Evolutionary conservation across 2,329 filamentous ascomycete species (phyloP).

Genomic region (Raffaelea ambrosiae): DNA sequence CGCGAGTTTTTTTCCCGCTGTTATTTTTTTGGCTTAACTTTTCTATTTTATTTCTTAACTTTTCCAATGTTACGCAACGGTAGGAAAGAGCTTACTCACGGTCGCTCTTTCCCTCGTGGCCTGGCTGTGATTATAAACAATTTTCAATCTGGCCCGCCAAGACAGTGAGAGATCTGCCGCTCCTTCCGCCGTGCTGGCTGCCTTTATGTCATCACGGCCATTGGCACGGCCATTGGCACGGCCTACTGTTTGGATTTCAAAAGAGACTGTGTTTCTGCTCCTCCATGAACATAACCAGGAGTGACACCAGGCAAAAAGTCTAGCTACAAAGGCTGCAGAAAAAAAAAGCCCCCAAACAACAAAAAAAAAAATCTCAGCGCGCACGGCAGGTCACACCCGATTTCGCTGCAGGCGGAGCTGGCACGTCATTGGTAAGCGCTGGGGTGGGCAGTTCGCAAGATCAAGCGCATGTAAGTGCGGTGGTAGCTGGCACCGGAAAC

Average conservation of each 20-base stretch:
- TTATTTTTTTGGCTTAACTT: neutral
- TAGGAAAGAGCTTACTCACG: slow-evolving; percentile 3
- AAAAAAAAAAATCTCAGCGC: neutral
- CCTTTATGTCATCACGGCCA: too few species aligned
- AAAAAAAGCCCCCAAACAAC: neutral
- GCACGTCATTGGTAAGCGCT: slow-evolving; percentile 2
- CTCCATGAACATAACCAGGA: too few species aligned
- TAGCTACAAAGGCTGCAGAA: too few species aligned
- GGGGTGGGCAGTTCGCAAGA: neutral
- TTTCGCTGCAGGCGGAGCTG: neutral
- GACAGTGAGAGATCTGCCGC: too few species aligned
- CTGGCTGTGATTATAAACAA: too few species aligned
- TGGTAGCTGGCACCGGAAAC: neutral
- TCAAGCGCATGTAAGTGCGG: neutral
- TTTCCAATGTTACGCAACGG: neutral
- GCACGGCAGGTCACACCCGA: neutral
- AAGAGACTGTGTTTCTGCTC: too few species aligned
- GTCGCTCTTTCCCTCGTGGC: neutral
- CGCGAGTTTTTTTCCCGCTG: neutral
- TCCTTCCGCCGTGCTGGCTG: too few species aligned
- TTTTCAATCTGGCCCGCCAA: too few species aligned
- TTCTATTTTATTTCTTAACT: neutral
- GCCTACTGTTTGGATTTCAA: too few species aligned
- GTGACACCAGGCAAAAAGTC: too few species aligned
- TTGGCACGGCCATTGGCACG: too few species aligned